Conservation (phyloP, 2,329 filamentous ascomycete genomes). For the Cladophialophora bantiana region DNA sequence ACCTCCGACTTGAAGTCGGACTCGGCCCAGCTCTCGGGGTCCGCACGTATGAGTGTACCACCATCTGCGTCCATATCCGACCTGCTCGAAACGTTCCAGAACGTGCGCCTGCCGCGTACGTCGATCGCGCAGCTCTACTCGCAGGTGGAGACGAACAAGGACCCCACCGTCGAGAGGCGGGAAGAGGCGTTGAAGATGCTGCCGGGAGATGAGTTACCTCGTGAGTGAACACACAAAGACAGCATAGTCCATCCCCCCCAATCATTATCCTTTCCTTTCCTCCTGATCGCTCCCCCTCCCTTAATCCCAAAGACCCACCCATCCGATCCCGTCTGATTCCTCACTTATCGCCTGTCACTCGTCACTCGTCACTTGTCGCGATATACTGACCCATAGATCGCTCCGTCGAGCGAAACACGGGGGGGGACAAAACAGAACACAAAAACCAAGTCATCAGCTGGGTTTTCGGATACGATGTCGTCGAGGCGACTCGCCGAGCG, state of each 20-base stretch:
- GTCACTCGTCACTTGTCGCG: no score
- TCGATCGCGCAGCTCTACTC: slow-evolving; percentile 14
- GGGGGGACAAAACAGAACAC: slow-evolving; percentile 4
- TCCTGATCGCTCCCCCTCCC: no score
- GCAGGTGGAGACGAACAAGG: slow-evolving; percentile 17
- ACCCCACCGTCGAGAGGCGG: slow-evolving; percentile 2
- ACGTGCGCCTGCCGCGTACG: slow-evolving; percentile 4
- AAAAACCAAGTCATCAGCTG: slow-evolving; percentile 6
- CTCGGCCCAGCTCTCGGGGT: no score
- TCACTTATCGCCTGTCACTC: no score
- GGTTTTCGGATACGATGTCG: slow-evolving; percentile 11
- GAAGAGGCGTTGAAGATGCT: not conserved
- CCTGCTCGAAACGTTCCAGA: not conserved
- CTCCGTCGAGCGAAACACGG: no score
- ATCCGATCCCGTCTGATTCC: no score
- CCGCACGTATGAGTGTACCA: not conserved
- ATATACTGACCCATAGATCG: no score
- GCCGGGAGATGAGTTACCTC: slow-evolving; percentile 3
- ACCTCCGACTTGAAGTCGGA: not conserved
- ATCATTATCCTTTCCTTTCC: no score
- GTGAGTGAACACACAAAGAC: not conserved
- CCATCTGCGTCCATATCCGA: no score
- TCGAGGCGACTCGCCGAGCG: slow-evolving; percentile 1
- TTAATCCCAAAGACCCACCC: no score
- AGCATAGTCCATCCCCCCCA: not conserved